Conservation (phyloP, 1,139 yeast species). For the Zhuliangozyma blackwelliae region DNA sequence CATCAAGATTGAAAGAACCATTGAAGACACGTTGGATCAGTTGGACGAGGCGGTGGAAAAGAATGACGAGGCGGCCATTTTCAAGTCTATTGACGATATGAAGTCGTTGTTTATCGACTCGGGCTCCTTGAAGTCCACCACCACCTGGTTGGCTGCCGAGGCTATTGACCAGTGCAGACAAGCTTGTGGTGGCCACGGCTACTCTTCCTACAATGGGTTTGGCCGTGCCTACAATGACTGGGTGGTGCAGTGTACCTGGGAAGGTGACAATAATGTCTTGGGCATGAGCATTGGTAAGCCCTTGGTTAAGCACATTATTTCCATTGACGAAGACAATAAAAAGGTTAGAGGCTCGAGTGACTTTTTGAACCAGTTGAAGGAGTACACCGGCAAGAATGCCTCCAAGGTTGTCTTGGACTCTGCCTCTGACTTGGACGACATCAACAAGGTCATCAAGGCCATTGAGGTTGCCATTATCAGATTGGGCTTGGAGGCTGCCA, state of each 20-base stretch:
- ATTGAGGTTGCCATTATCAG: constrained; percentile 43
- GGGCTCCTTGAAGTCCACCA: constrained; percentile 45
- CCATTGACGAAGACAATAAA: constrained; percentile 30
- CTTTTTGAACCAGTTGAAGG: constrained; percentile 36
- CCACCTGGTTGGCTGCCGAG: constrained; percentile 47
- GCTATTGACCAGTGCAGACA: constrained; percentile 47
- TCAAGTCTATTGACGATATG: constrained; percentile 35
- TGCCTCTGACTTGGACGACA: constrained; percentile 27
- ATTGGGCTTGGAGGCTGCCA: constrained; percentile 29
- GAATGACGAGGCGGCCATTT: constrained; percentile 32
- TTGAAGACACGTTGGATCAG: constrained; percentile 23
- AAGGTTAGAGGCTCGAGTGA: constrained; percentile 34
- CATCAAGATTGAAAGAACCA: constrained; percentile 30
- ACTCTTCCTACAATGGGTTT: constrained; percentile 44
- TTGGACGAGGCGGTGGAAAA: constrained; percentile 35
- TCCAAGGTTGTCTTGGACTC: constrained; percentile 22
- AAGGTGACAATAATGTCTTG: constrained; percentile 49
- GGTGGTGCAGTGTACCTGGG: constrained; percentile 53
- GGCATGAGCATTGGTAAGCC: constrained; percentile 47
- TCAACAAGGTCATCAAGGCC: constrained; percentile 31
- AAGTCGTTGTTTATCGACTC: constrained; percentile 46
- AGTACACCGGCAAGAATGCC: constrained; percentile 20
- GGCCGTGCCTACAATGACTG: constrained; percentile 48
- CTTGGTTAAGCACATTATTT: constrained; percentile 32
- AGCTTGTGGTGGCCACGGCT: constrained; percentile 52